Evolutionary conservation across 202 grass and related monocot species (phyloP).

Genomic region (Dendrocalamus latiflorus): DNA sequence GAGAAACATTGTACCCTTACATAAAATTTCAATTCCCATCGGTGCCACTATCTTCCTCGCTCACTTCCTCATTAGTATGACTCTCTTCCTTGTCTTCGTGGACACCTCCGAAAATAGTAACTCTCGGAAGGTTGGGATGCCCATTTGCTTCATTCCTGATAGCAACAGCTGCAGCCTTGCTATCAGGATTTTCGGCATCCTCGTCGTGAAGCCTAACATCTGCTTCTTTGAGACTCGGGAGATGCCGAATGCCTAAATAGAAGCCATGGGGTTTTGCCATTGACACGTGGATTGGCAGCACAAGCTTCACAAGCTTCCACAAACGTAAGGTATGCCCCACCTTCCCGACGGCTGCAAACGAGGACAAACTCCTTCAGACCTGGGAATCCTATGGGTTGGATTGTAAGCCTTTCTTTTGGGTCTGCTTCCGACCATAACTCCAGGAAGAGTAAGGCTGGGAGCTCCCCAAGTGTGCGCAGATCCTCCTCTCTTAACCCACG

Average conservation of each 20-base stretch:
- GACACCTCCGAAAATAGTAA: background rate
- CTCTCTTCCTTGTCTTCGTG: background rate
- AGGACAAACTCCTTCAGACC: background rate
- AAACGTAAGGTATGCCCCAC: background rate
- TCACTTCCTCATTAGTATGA: background rate
- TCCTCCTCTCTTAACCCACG: background rate
- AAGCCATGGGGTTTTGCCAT: background rate
- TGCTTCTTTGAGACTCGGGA: background rate
- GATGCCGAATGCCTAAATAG: background rate
- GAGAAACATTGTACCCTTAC: too few relatives aligned
- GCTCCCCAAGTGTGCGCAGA: background rate
- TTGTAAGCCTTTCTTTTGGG: background rate
- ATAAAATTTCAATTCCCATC: too few relatives aligned
- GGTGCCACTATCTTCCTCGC: too few relatives aligned
- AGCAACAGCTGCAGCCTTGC: background rate
- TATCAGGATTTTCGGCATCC: background rate
- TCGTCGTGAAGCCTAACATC: accelerated
- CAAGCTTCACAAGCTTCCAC: background rate
- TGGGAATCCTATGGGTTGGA: background rate
- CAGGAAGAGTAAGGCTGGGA: background rate
- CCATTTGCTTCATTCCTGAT: background rate
- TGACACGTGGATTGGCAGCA: background rate
- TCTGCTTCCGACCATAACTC: accelerated
- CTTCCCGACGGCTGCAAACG: too few relatives aligned
- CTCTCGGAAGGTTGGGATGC: background rate